Percentiles rank a stretch among this genome's conserved stretches.
Conservation (phyloP, 2,329 filamentous ascomycete species). For the Didymella arachidicola region DNA sequence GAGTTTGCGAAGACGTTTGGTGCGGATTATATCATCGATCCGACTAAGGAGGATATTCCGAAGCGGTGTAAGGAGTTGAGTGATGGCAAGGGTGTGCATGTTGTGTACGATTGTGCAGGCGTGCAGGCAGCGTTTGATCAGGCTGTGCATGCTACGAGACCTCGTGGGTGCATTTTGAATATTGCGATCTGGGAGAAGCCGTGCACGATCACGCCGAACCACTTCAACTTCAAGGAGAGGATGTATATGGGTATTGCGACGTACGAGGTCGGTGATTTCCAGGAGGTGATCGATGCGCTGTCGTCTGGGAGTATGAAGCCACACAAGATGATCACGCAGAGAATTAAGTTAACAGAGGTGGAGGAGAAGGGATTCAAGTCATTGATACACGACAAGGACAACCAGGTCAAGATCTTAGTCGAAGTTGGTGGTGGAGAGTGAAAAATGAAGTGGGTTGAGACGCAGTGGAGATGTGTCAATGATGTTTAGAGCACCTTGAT, state of each 20-base stretch:
- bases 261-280: slow-evolving; percentile 61
- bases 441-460: not conserved
- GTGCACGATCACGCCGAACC: slow-evolving; percentile 59
- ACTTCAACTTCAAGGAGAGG: slow-evolving; percentile 61
- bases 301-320: slow-evolving; percentile 55
- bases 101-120: slow-evolving; percentile 63
- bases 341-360: slow-evolving; percentile 56
- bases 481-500: slow-evolving; percentile 16
- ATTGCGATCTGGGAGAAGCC: slow-evolving; percentile 65
- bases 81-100: slow-evolving; percentile 57
- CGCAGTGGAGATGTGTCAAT: not conserved
- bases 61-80: slow-evolving; percentile 54
- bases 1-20: slow-evolving; percentile 61
- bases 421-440: slow-evolving; percentile 44
- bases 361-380: slow-evolving; percentile 58
- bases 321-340: slow-evolving; percentile 59
- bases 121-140: slow-evolving; percentile 60
- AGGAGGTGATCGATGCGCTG: slow-evolving; percentile 56
- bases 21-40: slow-evolving; percentile 61
- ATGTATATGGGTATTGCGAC: slow-evolving; percentile 62
- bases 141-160: slow-evolving; percentile 58
- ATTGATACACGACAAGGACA: slow-evolving; percentile 59
- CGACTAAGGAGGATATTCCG: slow-evolving; percentile 58
- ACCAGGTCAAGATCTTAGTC: slow-evolving; percentile 59
- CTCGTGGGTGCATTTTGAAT: slow-evolving; percentile 62